Base-by-base conservation (phyloP, 768 basidiomycete genomes). In the Mycena vulgaris region DNA sequence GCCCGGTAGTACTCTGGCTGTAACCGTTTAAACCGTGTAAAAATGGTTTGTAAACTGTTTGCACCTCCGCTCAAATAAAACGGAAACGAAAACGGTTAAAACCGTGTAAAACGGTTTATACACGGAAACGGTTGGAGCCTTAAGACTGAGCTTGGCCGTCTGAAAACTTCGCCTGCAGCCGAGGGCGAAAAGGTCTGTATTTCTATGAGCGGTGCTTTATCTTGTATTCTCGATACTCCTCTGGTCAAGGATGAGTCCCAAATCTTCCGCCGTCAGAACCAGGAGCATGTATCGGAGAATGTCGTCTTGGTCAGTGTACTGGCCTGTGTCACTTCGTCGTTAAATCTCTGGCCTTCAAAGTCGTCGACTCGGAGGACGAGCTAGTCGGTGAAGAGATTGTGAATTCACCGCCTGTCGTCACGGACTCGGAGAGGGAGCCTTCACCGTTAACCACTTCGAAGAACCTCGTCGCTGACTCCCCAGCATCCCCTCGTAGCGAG, bases 301-400 rank as follows among this genome's bases (percentile, higher is more conserved):
- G 13, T n/a, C 10, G 55, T 67, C 14, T 7, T 10, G 30, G 48
- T 63, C 37, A 53, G 48, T 10, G 30, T 39, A 2, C 25, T 7
- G 23, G 42, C 2, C 25, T 27, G 25, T 25, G 2, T 27, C 25
- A 14, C 27, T 30, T 40, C n/a, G n/a, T n/a, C n/a, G n/a, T n/a
- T n/a, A n/a, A 30, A 2, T 49, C 27, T 28, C 27, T 19, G n/a
- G 27, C 31, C 21, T 7, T 33, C 33, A 33, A 67, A 57, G 19
- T 67, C 39, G 1, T 51, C 17, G 66, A 67, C 35, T 55, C 49
- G 6, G 66, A 55, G 2, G 58, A 66, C 37, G 30, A 31, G 7
- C 30, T 53, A 10, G 11, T 39, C 19, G 8, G 17, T 19, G 9
- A 27, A 27, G 2, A 6, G 6, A 6, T 39, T 16, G 17, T 23